A percentile compares a stretch with the other conserved stretches of the same genome.
phyloP scores from a whole-genome alignment of 257 asterid genomes.

The Henckelia pumila region DNA sequence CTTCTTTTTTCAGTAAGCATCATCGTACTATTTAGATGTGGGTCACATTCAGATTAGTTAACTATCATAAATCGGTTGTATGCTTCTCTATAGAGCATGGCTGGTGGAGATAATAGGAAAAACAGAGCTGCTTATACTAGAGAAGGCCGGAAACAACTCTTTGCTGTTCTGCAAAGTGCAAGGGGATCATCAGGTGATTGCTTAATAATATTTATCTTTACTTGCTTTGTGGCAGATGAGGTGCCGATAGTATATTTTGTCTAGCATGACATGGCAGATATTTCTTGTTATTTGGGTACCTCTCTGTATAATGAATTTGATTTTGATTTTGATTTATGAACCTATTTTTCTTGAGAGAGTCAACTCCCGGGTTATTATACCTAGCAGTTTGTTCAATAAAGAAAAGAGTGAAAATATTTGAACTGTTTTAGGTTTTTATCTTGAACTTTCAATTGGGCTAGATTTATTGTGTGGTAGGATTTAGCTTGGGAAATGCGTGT shows the following conservation, averaged over 20 bases:
- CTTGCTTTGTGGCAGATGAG: constrained; percentile 20
- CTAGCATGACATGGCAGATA: constrained; percentile 15
- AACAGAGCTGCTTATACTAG: constrained; percentile 86
- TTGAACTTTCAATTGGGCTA: constrained; percentile 17
- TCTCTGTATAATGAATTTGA: constrained; percentile 10
- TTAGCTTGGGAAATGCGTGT: constrained; percentile 18
- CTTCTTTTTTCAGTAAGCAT: constrained; percentile 79
- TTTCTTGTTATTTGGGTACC: background rate
- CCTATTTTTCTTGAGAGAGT: constrained; percentile 1
- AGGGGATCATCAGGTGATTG: constrained; percentile 95
- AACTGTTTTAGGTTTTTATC: constrained; percentile 12
- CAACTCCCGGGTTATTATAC: constrained; percentile 8
- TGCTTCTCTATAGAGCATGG: constrained; percentile 59
- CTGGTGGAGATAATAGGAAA: constrained; percentile 78
- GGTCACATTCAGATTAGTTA: constrained; percentile 24
- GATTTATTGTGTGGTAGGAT: constrained; percentile 16
- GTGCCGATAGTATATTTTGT: constrained; percentile 1
- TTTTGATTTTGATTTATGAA: constrained; percentile 9
- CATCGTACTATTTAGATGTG: constrained; percentile 17
- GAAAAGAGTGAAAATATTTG: constrained; percentile 11
- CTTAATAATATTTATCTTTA: constrained; percentile 15
- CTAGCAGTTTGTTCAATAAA: constrained; percentile 7
- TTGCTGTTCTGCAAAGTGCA: constrained; percentile 96
- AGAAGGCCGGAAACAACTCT: constrained; percentile 95
- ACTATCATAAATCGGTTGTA: constrained; percentile 12